These are phyloP conservation scores for Alternaria consortialis DNA, from an alignment of 2,329 filamentous ascomycete species.

Conservation along the genomic window DNA sequence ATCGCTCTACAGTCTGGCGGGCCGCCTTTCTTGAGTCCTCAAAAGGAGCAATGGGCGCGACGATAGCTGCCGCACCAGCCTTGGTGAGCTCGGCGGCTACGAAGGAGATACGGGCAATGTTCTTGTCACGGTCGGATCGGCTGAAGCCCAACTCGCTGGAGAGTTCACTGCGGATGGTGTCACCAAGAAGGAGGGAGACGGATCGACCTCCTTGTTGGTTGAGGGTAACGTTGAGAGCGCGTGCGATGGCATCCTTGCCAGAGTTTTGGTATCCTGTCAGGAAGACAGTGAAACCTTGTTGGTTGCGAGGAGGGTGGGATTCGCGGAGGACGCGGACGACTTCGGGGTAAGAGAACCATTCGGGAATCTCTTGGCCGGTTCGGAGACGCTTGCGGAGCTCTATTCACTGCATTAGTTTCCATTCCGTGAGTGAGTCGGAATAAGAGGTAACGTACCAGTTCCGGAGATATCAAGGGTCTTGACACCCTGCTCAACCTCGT, in stretches of 20 bases:
- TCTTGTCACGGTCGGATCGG: constrained; percentile 88
- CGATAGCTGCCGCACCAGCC: constrained; percentile 92
- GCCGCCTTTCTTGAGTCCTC: constrained; percentile 79
- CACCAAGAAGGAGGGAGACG: constrained; percentile 92
- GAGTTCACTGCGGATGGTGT: constrained; percentile 92
- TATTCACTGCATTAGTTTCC: constrained; percentile 7
- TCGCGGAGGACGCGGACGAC: constrained; percentile 96
- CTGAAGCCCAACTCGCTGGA: constrained; percentile 96
- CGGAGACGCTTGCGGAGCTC: constrained; percentile 92
- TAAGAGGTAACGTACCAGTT: constrained; percentile 49
- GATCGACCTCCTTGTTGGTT: constrained; percentile 97
- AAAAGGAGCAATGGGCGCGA: constrained; percentile 94
- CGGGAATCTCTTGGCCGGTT: constrained; percentile 92
- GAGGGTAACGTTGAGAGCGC: constrained; percentile 93
- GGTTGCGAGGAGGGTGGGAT: constrained; percentile 88
- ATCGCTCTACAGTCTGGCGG: constrained; percentile 84
- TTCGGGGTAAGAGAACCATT: constrained; percentile 99
- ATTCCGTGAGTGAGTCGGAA: neutral
- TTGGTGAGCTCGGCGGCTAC: constrained; percentile 94
- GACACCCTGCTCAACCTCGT: constrained; percentile 83
- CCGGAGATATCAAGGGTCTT: constrained; percentile 72
- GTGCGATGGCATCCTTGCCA: constrained; percentile 95
- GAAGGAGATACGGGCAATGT: constrained; percentile 96
- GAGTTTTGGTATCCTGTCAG: constrained; percentile 96
- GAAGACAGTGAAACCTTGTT: constrained; percentile 98